Evolutionary conservation across 345 rosid genomes (phyloP).

Genomic region (Rhizophora apiculata): DNA sequence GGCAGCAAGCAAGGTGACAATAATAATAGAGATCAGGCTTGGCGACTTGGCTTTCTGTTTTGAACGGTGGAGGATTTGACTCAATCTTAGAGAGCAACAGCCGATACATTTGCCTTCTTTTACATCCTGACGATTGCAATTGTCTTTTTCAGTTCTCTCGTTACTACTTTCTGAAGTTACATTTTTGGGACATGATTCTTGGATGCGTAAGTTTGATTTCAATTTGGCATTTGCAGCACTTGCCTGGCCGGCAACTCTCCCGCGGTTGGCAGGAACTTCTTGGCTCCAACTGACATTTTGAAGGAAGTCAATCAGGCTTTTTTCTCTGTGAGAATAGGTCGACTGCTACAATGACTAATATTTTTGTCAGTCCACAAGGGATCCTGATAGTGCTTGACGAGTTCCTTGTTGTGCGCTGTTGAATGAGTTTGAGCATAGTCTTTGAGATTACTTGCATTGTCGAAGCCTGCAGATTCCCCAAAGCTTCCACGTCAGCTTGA

Average conservation of each 20-base stretch:
- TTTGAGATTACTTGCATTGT: not conserved
- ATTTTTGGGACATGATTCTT: not conserved
- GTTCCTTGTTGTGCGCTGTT: slow-evolving; percentile 7
- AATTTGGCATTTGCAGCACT: not conserved
- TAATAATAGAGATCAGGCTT: too few relatives aligned
- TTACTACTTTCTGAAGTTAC: not conserved
- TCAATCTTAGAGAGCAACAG: too few relatives aligned
- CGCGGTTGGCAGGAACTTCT: not conserved
- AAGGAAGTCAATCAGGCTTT: slow-evolving; percentile 13
- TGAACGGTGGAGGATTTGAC: too few relatives aligned
- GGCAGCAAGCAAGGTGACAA: too few relatives aligned
- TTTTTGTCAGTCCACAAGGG: slow-evolving; percentile 12
- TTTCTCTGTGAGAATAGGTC: not conserved
- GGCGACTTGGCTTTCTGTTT: too few relatives aligned
- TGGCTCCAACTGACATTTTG: slow-evolving; percentile 13
- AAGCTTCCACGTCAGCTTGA: slow-evolving; percentile 16
- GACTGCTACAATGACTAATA: not conserved
- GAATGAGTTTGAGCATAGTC: not conserved
- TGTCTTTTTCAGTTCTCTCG: too few relatives aligned
- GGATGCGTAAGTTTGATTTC: not conserved
- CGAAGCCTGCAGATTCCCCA: not conserved
- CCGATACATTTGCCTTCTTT: too few relatives aligned
- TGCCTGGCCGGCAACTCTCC: not conserved
- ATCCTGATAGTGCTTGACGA: slow-evolving; percentile 10
- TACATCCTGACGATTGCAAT: too few relatives aligned